Evolutionary conservation across 345 rosid genomes (phyloP).

Genomic region (Hibiscus syriacus): DNA sequence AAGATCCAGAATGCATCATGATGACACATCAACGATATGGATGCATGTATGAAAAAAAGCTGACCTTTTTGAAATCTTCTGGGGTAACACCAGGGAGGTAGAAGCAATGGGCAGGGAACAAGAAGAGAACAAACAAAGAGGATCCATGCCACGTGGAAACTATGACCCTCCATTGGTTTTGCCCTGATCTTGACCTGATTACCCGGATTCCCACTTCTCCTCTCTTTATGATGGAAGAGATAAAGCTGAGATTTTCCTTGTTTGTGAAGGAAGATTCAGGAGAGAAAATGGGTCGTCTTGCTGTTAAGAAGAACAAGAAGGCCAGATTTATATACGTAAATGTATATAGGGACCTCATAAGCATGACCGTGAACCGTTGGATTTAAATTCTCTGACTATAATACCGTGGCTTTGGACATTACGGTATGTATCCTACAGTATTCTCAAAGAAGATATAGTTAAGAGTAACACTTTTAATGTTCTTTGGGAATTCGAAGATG

Average conservation of each 20-base stretch:
- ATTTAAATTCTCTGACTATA: too few relatives aligned
- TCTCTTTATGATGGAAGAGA: neutral
- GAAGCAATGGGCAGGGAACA: constrained; percentile 6
- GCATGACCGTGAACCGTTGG: too few relatives aligned
- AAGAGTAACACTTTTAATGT: neutral
- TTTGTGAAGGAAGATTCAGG: neutral
- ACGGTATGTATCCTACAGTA: too few relatives aligned
- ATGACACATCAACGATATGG: neutral
- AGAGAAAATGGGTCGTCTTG: neutral
- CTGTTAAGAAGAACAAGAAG: neutral
- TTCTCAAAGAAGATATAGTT: too few relatives aligned
- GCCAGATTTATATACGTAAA: neutral
- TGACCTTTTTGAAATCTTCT: constrained; percentile 15
- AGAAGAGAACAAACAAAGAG: constrained; percentile 7
- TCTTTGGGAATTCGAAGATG: neutral
- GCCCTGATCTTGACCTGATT: neutral
- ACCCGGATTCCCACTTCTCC: neutral
- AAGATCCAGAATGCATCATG: neutral
- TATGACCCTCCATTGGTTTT: constrained; percentile 9
- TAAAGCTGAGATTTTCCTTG: neutral
- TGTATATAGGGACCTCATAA: neutral
- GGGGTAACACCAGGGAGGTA: constrained; percentile 19
- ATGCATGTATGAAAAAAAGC: neutral
- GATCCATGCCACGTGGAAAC: neutral
- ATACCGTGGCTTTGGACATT: too few relatives aligned